Evolutionary conservation across 176 grass and related monocot species (phyloP), one percentile per base, ranked within the genome.

Genomic region (Oryza glaberrima): DNA sequence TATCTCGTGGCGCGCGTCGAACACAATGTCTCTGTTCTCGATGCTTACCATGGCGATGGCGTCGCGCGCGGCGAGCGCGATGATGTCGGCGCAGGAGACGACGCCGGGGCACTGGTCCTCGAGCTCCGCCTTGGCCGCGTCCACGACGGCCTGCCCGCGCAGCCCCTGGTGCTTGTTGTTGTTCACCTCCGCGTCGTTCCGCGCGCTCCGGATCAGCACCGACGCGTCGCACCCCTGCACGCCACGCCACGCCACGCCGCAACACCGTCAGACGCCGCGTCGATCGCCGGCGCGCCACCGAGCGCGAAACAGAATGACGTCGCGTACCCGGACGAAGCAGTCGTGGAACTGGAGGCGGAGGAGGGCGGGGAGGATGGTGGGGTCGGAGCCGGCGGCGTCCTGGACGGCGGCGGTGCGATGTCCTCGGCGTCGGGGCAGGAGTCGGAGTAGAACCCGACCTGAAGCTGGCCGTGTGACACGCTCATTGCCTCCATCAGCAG

Each of bases 161-260:
- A 97, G 81, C 58, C 94, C 94, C 80, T 91, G 92, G 75, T 97
- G 90, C 71, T 90, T 92, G 35, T 28, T 45, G 68, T 89, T 81
- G 80, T 89, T 61, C 85, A 89, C 93, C 88, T 97, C 94, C 2
- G 85, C 83, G 47, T 70, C 75, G 71, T 30, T 85, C 46, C 73
- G 70, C 35, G 70, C 64, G 2, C 78, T 84, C 16, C 41, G 22
- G 43, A 97, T 89, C 81, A 97, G 82, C 66, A 97, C 76, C 79
- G 94, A 97, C 54, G 90, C 94, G 87, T 97, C 92, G 85, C 94
- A 97, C 9, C 94, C 94, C 92, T 94, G 78, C 77, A 40, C 6
- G 2, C 38, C 38, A 40, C 38, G 38, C 38, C 38, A 10, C 7
- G 44, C 43, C 23, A 38, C 20, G 34, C 4, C 41, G 1, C 16